phyloP scores from a whole-genome alignment of 2,329 filamentous ascomycete genomes.

The Monilinia fructigena region DNA sequence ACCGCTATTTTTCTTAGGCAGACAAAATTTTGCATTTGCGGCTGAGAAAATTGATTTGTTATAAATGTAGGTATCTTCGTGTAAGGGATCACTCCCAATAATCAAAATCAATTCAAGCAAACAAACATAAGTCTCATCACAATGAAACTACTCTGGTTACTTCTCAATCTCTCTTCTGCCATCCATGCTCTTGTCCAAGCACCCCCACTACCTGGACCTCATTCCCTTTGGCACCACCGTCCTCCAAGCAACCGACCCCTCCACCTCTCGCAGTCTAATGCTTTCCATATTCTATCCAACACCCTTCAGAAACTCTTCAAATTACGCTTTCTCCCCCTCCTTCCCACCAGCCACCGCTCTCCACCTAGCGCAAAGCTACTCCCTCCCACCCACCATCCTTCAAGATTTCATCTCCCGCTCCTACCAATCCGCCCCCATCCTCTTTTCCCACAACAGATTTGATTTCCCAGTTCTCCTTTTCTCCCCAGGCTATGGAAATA shows the following conservation, averaged over 20 bases:
- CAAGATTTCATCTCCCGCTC: conserved; percentile 7
- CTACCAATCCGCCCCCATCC: conserved; percentile 8
- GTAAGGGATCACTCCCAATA: background rate
- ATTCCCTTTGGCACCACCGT: conserved; percentile 20
- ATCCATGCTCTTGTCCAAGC: conserved; percentile 12
- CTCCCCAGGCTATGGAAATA: conserved; percentile 37
- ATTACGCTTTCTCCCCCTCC: background rate
- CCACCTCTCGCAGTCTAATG: conserved; percentile 21
- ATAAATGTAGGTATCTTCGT: background rate
- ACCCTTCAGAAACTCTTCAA: background rate
- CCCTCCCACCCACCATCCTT: conserved; percentile 5
- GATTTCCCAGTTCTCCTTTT: conserved; percentile 40
- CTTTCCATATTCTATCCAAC: conserved; percentile 24
- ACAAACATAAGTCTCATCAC: background rate
- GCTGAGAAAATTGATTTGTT: background rate
- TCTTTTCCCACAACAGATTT: background rate
- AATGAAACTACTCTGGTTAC: conserved; percentile 11
- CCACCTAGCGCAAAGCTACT: conserved; percentile 14
- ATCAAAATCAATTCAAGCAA: background rate
- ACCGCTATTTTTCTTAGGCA: conserved; percentile 16
- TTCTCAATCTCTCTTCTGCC: background rate
- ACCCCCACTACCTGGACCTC: conserved; percentile 7
- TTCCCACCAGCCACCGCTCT: conserved; percentile 16
- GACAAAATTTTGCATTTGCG: background rate
- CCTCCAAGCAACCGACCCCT: conserved; percentile 13